Evolutionary conservation across 176 grass and related monocot species (phyloP).

Genomic region (Oryza glaberrima): DNA sequence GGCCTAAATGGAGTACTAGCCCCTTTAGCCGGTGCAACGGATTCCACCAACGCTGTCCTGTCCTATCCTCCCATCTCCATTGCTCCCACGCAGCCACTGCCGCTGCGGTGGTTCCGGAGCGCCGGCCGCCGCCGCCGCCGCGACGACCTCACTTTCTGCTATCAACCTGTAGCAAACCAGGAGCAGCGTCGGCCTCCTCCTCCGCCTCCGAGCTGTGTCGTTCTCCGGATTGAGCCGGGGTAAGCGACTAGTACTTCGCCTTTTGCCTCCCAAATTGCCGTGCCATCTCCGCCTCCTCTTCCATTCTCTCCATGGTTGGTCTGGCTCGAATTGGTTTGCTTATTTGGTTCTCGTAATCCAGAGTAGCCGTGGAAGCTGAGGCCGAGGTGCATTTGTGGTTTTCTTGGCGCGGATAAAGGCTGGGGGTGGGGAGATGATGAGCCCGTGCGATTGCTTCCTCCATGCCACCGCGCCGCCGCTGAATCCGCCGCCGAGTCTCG

Average conservation of each 20-base stretch:
- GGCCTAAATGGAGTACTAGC: too few species aligned
- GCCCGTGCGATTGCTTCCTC: conserved; percentile 49
- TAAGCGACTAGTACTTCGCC: not conserved
- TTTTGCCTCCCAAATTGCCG: not conserved
- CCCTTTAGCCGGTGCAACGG: not conserved
- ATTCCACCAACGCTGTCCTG: not conserved
- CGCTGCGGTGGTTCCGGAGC: not conserved
- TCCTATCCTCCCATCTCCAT: not conserved
- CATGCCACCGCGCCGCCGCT: not conserved
- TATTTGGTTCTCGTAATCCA: not conserved
- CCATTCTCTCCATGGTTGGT: not conserved
- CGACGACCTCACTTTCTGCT: not conserved
- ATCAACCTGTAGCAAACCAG: not conserved
- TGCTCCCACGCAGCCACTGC: not conserved
- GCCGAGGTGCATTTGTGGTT: not conserved
- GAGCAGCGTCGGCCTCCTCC: not conserved
- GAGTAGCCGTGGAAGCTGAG: not conserved
- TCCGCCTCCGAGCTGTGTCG: not conserved
- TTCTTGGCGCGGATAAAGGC: conserved; percentile 6
- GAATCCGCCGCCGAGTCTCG: not conserved
- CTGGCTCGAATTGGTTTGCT: not conserved
- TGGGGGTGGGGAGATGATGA: conserved; percentile 45
- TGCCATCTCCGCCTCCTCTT: not conserved
- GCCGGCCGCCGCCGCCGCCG: not conserved
- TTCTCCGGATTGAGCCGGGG: not conserved